Conservation (phyloP, 495 filamentous ascomycete genomes). For the Platismatia glauca region DNA sequence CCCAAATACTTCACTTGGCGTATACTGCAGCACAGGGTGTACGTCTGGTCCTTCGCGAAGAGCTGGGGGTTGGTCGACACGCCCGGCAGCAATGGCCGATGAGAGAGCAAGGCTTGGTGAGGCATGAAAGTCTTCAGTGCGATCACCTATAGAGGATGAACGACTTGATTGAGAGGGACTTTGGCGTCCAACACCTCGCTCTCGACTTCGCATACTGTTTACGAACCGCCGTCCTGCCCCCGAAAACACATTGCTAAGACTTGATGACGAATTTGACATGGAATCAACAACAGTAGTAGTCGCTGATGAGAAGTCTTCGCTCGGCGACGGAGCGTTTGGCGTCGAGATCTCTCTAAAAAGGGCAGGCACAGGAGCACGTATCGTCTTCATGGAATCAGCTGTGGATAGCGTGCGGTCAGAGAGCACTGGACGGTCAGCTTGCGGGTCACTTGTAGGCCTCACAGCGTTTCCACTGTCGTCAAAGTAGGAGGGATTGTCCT, state of each 20-base stretch:
- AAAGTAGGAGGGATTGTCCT: conserved; percentile 39
- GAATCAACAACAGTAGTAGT: conserved; percentile 42
- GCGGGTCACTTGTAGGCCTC: conserved; percentile 23
- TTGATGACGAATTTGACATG: conserved; percentile 38
- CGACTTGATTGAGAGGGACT: conserved; percentile 22
- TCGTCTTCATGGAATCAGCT: conserved; percentile 52
- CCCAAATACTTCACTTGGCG: conserved; percentile 39
- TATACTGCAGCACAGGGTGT: conserved; percentile 24
- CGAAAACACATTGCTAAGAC: conserved; percentile 48
- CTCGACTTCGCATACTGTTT: conserved; percentile 35
- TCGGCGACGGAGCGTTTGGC: conserved; percentile 25
- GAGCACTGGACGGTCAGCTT: conserved; percentile 36
- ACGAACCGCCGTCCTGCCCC: conserved; percentile 45
- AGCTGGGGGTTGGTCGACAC: conserved; percentile 43
- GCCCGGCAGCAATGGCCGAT: conserved; percentile 53
- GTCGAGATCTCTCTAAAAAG: conserved; percentile 14
- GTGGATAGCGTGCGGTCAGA: conserved; percentile 52
- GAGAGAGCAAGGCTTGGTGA: conserved; percentile 56
- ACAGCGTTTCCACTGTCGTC: conserved; percentile 25
- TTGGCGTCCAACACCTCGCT: conserved; percentile 21
- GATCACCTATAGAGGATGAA: conserved; percentile 28
- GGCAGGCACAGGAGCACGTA: conserved; percentile 42
- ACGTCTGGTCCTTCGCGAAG: conserved; percentile 31
- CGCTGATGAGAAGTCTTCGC: conserved; percentile 26
- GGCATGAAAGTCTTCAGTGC: conserved; percentile 49